Evolutionary conservation across 1,284 basidiomycete species (phyloP).

Genomic region (Schizophyllum amplum): DNA sequence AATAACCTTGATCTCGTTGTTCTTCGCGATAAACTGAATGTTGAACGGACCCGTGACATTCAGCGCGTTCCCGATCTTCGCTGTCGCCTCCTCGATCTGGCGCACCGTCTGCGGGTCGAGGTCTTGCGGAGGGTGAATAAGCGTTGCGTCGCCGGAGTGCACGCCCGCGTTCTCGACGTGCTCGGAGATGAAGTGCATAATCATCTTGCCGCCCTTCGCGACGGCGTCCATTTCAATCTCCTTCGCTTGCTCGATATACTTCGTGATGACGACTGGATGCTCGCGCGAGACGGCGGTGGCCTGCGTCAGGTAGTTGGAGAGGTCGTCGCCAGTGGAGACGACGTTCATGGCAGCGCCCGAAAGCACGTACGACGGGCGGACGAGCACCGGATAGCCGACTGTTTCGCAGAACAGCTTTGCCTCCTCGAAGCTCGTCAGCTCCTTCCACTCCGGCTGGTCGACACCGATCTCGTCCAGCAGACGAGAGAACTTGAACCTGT

Average conservation of each 20-base stretch:
- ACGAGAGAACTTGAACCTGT: slow-evolving; percentile 98
- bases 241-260: slow-evolving; percentile 99
- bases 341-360: slow-evolving; percentile 99
- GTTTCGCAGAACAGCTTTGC: slow-evolving; percentile 84
- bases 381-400: slow-evolving; percentile 93
- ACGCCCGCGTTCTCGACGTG: slow-evolving; percentile 99
- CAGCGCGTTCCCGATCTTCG: slow-evolving; percentile 96
- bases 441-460: slow-evolving; percentile 97
- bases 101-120: slow-evolving; percentile 94
- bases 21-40: slow-evolving; percentile 99
- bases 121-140: slow-evolving; percentile 97
- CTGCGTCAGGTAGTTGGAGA: slow-evolving; percentile 88
- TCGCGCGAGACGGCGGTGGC: slow-evolving; percentile 97
- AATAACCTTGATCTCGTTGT: slow-evolving; percentile 99
- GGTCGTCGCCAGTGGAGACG: slow-evolving; percentile 88
- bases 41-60: slow-evolving; percentile 99
- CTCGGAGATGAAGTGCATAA: slow-evolving; percentile 99
- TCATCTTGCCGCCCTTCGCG: slow-evolving; percentile 93
- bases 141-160: slow-evolving; percentile 93
- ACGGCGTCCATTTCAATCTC: slow-evolving; percentile 99
- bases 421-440: slow-evolving; percentile 86
- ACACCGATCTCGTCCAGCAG: slow-evolving; percentile 96
- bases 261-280: slow-evolving; percentile 97
- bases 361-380: slow-evolving; percentile 95
- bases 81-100: slow-evolving; percentile 93